A percentile compares a stretch with the other conserved stretches of the same genome.
Conservation (phyloP, 306 rosid species). For the Pyrus bretschneideri region DNA sequence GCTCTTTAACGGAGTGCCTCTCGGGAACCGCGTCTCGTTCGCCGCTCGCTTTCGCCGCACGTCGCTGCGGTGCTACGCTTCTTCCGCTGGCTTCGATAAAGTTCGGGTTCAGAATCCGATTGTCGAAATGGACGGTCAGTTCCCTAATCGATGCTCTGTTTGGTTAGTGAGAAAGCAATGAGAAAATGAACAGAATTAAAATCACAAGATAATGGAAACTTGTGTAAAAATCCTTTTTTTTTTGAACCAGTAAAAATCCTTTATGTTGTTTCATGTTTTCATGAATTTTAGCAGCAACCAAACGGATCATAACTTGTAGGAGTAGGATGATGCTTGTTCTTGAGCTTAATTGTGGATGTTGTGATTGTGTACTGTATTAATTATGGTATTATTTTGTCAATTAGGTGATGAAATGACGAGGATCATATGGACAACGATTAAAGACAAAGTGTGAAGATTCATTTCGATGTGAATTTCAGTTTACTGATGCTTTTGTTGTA, state of each 20-base stretch:
- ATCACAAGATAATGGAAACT: background rate
- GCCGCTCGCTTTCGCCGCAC: conserved; percentile 21
- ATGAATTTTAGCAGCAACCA: background rate
- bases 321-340: too few species aligned
- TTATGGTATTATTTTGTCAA: background rate
- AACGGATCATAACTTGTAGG: background rate
- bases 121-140: conserved; percentile 94
- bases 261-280: background rate
- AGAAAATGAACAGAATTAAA: background rate
- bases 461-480: background rate
- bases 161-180: background rate
- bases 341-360: background rate
- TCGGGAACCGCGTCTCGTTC: conserved; percentile 36
- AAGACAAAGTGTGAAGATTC: conserved; percentile 55
- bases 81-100: conserved; percentile 33
- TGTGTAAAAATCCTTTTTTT: too few species aligned
- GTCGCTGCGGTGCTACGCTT: conserved; percentile 67
- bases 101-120: conserved; percentile 69
- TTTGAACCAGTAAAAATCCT: too few species aligned
- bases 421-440: conserved; percentile 79
- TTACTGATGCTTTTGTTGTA: background rate
- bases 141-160: background rate
- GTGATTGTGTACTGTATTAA: background rate
- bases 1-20: conserved; percentile 23
- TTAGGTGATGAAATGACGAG: conserved; percentile 96